Evolutionary conservation across 495 filamentous ascomycete genomes (phyloP).

Genomic region (Emericellopsis terricola): DNA sequence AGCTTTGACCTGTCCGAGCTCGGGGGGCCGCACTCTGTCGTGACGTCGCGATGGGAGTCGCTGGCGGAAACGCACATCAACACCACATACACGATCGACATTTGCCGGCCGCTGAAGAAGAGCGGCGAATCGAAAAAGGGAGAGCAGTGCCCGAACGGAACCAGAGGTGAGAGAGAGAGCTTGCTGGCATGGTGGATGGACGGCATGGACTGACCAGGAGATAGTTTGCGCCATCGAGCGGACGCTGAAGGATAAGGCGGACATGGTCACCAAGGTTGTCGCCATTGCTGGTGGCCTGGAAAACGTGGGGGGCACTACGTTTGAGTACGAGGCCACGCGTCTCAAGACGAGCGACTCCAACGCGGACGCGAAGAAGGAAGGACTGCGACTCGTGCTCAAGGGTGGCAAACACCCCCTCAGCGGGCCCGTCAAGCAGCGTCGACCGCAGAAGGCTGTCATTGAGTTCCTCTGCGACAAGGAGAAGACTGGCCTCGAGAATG

Average conservation of each 20-base stretch:
- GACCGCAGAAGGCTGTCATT: conserved; percentile 50
- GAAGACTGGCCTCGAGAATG: conserved; percentile 49
- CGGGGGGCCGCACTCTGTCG: conserved; percentile 59
- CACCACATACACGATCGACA: conserved; percentile 76
- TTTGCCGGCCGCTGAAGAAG: conserved; percentile 49
- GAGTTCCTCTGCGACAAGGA: conserved; percentile 68
- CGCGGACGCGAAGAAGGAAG: conserved; percentile 43
- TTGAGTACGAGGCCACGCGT: conserved; percentile 44
- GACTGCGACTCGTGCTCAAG: conserved; percentile 48
- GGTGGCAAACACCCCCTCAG: conserved; percentile 41
- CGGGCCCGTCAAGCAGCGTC: conserved; percentile 18
- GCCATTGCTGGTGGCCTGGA: conserved; percentile 58
- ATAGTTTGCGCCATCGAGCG: conserved; percentile 67
- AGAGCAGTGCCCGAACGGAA: conserved; percentile 41
- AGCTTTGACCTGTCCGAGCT: conserved; percentile 49
- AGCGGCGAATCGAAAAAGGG: conserved; percentile 24
- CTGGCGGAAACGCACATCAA: conserved; percentile 29
- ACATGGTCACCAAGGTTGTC: conserved; percentile 30
- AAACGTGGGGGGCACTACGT: conserved; percentile 27
- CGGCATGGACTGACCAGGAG: background rate
- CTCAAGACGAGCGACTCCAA: conserved; percentile 38
- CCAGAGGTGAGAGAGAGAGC: conserved; percentile 31
- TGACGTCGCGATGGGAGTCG: conserved; percentile 28
- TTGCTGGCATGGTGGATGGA: background rate
- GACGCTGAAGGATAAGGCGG: conserved; percentile 25